Conservation (phyloP, 2,329 filamentous ascomycete species). For the Coniochaeta prunicola region DNA sequence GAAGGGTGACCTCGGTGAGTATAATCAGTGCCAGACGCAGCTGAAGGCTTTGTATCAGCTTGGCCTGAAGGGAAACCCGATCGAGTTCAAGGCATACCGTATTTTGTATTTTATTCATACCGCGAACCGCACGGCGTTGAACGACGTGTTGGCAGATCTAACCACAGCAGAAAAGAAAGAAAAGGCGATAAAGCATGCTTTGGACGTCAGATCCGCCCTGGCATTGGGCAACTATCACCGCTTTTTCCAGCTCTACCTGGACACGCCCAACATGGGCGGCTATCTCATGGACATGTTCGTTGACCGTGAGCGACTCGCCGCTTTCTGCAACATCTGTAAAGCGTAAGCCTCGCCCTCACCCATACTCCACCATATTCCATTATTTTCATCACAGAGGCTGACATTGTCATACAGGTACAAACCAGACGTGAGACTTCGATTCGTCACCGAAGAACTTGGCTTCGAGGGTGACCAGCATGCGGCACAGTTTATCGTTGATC, state of each 20-base stretch:
- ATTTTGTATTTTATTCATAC: conserved; percentile 99
- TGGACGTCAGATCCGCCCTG: conserved; percentile 83
- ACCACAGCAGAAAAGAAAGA: conserved; percentile 92
- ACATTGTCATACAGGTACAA: conserved; percentile 65
- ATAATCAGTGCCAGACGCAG: conserved; percentile 99
- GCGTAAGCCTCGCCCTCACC: conserved; percentile 58
- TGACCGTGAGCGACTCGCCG: conserved; percentile 82
- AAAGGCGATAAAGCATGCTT: conserved; percentile 77
- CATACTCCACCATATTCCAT: too few relatives aligned
- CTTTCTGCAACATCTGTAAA: conserved; percentile 88
- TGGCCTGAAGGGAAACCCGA: conserved; percentile 79
- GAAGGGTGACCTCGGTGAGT: conserved; percentile 99
- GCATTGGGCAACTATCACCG: conserved; percentile 94
- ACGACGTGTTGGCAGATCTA: conserved; percentile 98
- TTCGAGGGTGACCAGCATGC: conserved; percentile 92
- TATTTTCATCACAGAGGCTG: conserved; percentile 27
- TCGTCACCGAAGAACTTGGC: conserved; percentile 90
- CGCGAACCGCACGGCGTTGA: conserved; percentile 95
- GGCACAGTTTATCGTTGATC: conserved; percentile 80
- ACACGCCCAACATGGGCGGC: conserved; percentile 92
- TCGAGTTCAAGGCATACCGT: conserved; percentile 98
- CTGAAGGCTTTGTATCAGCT: conserved; percentile 84
- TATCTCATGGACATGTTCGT: conserved; percentile 99
- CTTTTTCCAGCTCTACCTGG: conserved; percentile 93
- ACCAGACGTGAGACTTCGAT: conserved; percentile 79